Evolutionary conservation across 2,329 filamentous ascomycete species (phyloP).

Genomic region (Cladosporium sp.): DNA sequence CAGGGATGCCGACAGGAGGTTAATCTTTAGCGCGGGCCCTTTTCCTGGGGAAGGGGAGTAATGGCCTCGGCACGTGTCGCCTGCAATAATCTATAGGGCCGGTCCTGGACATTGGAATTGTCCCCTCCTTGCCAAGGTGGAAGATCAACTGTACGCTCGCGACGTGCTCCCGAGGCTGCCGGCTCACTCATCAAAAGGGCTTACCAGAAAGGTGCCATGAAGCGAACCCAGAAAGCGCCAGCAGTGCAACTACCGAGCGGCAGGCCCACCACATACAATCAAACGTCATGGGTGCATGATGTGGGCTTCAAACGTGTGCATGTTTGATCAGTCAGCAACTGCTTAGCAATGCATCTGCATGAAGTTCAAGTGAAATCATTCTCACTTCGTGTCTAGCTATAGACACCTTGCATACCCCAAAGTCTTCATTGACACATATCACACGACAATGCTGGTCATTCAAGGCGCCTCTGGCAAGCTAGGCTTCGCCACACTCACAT

Average conservation of each 20-base stretch:
- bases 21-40: background rate
- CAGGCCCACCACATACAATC: background rate
- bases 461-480: conserved; percentile 45
- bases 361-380: background rate
- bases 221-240: too few species aligned
- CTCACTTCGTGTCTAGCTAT: too few species aligned
- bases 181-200: too few species aligned
- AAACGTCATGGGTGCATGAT: background rate
- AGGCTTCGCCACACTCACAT: conserved; percentile 39
- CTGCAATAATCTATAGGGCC: too few species aligned
- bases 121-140: too few species aligned
- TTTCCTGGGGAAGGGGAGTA: background rate
- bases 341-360: background rate
- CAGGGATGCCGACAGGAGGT: background rate
- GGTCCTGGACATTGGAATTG: too few species aligned
- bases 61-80: background rate
- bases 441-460: conserved; percentile 32
- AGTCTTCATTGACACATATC: background rate
- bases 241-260: background rate
- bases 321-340: background rate
- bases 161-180: too few species aligned
- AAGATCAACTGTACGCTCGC: too few species aligned
- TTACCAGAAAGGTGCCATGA: too few species aligned
- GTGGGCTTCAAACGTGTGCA: background rate
- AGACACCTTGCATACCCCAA: too few species aligned